Evolutionary conservation across 2,329 filamentous ascomycete genomes (phyloP).

Genomic region (Xylariaceae sp.): DNA sequence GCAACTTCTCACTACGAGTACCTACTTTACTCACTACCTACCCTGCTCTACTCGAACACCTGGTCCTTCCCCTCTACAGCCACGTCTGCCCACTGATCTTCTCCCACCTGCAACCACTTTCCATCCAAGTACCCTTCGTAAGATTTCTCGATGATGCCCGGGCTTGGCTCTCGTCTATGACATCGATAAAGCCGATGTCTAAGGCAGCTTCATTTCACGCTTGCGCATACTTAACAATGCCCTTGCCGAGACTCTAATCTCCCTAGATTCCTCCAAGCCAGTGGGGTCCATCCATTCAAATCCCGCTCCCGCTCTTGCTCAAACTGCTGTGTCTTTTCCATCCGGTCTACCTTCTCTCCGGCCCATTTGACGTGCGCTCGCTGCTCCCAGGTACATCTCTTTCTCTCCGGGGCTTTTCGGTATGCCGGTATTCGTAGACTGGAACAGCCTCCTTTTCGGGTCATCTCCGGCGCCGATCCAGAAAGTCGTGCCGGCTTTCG

Average conservation of each 20-base stretch:
- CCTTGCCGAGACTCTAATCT: background rate
- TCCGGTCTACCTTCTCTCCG: background rate
- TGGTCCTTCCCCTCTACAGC: conserved; percentile 1
- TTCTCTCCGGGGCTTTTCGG: conserved; percentile 14
- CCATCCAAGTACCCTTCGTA: background rate
- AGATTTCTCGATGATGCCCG: conserved; percentile 1
- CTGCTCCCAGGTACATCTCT: conserved; percentile 1
- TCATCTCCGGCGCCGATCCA: conserved; percentile 1
- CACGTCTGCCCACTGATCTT: conserved; percentile 4
- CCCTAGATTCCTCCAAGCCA: background rate
- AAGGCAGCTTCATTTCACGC: conserved; percentile 7
- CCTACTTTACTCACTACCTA: background rate
- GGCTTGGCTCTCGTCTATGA: conserved; percentile 12
- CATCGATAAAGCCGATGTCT: conserved; percentile 18
- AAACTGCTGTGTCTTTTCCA: background rate
- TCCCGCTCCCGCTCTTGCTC: background rate
- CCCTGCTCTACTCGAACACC: background rate
- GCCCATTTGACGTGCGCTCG: background rate
- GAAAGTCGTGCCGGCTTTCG: conserved; percentile 9
- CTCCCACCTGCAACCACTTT: no score
- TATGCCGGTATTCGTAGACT: conserved; percentile 24
- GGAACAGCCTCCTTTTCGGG: conserved; percentile 22
- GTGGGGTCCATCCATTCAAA: background rate
- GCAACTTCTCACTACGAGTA: no score
- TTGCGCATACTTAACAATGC: background rate